Evolutionary conservation across 352 stramenopile species (phyloP), one percentile per base, ranked within the genome.

Genomic region (Phytophthora aleatoria): DNA sequence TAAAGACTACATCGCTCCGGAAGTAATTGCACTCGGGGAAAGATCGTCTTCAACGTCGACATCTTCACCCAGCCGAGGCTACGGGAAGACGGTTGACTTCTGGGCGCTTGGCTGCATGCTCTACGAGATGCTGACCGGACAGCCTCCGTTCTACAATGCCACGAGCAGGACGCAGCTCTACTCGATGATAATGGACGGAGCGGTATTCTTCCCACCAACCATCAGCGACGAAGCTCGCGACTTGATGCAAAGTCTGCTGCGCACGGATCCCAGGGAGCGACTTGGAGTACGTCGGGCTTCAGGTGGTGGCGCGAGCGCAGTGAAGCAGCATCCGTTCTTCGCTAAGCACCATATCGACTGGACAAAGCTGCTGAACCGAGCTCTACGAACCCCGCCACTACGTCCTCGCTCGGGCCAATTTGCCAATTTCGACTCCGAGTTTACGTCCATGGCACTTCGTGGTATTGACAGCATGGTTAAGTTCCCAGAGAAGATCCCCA

Each of bases 21-120:
- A 95, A 61, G 79, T 95, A 5, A 67, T 95, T 9, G 71, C 76
- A 10, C 67, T 90, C 1, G 67, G 71, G 26, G 81, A 90, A 20
- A 49, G 45, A 15, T 52, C 56, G n/a, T 42, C 52, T 15, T 69
- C 60, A 16, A 51, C 60, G 9, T 55, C 62, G n/a, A 26, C 62
- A 36, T 24, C 60, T 44, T 64, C 43, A 20, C n/a, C 61, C 20
- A 33, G 63, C 3, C 74, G 79, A 60, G 89, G 87, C 0, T 92
- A 98, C 62, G 91, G 90, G 31, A 96, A 87, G 30, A 80, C 85
- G n/a, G 86, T 91, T 4, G 92, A 98, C 67, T 96, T 93, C 53
- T 98, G 91, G 92, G 82, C 84, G 0, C 75, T 98, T 13, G 86
- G 86, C 0, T 90, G 77, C 42, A 61, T 98, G 53, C 71, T 98